A percentile compares a stretch with the other conserved stretches of the same genome.
Evolutionary conservation across 176 grass and related monocot species (phyloP).

Genomic region (Sorghum bicolor): Sorghum_bicolor_NCBIv3 NC_012871.2:69541501-69542000

Average conservation of each 20-base stretch:
- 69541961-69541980: constrained; percentile 44
- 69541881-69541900: constrained; percentile 76
- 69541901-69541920: constrained; percentile 61
- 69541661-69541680: not conserved
- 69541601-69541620: not conserved
- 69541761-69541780: not conserved
- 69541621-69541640: not conserved
- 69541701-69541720: not conserved
- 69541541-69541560: not conserved
- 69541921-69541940: constrained; percentile 54
- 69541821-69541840: not conserved
- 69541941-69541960: constrained; percentile 46
- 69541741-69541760: not conserved
- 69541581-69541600: not conserved
- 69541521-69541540: not conserved
- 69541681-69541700: constrained; percentile 10
- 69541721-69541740: not conserved
- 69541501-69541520: not conserved
- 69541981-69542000: constrained; percentile 41
- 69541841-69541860: constrained; percentile 6
- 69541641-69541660: not conserved
- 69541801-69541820: not conserved
- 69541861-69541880: constrained; percentile 88
- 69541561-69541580: not conserved
- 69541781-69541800: not conserved